A percentile compares a stretch with the other conserved stretches of the same genome.
These are phyloP conservation scores for Penicillium sclerotiorum DNA, from an alignment of 2,329 filamentous ascomycete genomes.

Conservation along the genomic window DNA sequence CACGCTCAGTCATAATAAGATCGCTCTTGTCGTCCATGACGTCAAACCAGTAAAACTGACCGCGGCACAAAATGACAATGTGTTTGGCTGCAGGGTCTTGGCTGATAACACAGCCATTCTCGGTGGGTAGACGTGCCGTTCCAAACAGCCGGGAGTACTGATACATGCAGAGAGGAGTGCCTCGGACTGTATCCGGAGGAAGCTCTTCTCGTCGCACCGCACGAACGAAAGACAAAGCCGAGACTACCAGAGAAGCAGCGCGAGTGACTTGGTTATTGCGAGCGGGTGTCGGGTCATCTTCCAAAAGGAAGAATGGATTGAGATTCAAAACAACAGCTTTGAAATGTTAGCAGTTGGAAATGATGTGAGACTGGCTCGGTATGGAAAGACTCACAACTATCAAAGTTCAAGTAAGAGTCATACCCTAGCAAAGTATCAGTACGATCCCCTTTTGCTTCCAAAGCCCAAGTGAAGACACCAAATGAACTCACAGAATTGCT, in stretches of 20 bases:
- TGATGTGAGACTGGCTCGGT: not conserved
- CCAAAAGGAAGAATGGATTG: slow-evolving; percentile 95
- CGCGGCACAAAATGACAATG: slow-evolving; percentile 87
- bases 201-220: slow-evolving; percentile 92
- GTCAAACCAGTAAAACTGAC: slow-evolving; percentile 99
- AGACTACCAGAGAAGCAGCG: slow-evolving; percentile 87
- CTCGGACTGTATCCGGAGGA: slow-evolving; percentile 81
- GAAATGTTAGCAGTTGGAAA: slow-evolving; percentile 13
- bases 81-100: slow-evolving; percentile 94
- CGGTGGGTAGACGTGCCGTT: slow-evolving; percentile 89
- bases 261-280: slow-evolving; percentile 95
- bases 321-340: slow-evolving; percentile 86
- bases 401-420: slow-evolving; percentile 96
- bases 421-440: slow-evolving; percentile 68
- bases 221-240: slow-evolving; percentile 86
- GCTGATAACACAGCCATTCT: slow-evolving; percentile 92
- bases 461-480: not conserved
- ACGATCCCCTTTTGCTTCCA: not conserved
- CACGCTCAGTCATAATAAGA: slow-evolving; percentile 94
- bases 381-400: slow-evolving; percentile 65
- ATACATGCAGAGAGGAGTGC: slow-evolving; percentile 92
- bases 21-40: slow-evolving; percentile 93
- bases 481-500: slow-evolving; percentile 85
- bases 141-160: slow-evolving; percentile 96
- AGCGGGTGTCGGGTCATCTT: slow-evolving; percentile 95